Percentiles rank a stretch among this genome's conserved stretches.
These are phyloP conservation scores for Coelastrella sp. DNA, from an alignment of 139 green algal genomes.

Conservation along the genomic window DNA sequence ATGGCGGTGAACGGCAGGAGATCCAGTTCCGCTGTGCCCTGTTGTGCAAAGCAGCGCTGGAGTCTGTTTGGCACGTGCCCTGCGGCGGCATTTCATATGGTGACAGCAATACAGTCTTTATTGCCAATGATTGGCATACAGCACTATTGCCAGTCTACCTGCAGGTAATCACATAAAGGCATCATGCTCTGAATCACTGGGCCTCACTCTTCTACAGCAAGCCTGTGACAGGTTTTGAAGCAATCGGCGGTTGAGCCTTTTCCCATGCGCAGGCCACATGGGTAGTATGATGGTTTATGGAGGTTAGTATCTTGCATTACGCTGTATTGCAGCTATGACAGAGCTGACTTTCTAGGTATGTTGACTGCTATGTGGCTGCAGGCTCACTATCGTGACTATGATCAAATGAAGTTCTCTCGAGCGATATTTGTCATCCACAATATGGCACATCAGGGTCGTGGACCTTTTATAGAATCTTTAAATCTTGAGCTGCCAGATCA, in stretches of 20 bases:
- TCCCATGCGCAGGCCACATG: too few relatives aligned
- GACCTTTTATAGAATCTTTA: conserved; percentile 85
- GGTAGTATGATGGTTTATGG: too few relatives aligned
- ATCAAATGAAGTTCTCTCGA: conserved; percentile 91
- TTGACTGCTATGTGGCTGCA: conserved; percentile 55
- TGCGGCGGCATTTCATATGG: conserved; percentile 88
- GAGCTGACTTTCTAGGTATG: background rate
- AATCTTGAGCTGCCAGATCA: conserved; percentile 86
- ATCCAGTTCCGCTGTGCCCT: conserved; percentile 83
- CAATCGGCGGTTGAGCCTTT: too few relatives aligned
- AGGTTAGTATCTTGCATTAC: too few relatives aligned
- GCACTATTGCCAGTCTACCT: conserved; percentile 92
- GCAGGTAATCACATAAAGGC: conserved; percentile 61
- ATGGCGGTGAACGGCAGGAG: conserved; percentile 79
- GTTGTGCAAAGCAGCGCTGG: conserved; percentile 86
- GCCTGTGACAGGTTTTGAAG: background rate
- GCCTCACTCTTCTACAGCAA: background rate
- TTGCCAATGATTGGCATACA: conserved; percentile 97
- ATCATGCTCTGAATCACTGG: background rate
- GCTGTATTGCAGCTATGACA: too few relatives aligned
- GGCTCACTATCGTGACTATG: conserved; percentile 97
- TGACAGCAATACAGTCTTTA: conserved; percentile 89
- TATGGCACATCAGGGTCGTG: conserved; percentile 94
- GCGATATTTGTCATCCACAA: conserved; percentile 91
- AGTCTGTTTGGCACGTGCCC: conserved; percentile 89